phyloP scores from a whole-genome alignment of 1,284 basidiomycete genomes.

The Rhodotorula mucilaginosa region DNA sequence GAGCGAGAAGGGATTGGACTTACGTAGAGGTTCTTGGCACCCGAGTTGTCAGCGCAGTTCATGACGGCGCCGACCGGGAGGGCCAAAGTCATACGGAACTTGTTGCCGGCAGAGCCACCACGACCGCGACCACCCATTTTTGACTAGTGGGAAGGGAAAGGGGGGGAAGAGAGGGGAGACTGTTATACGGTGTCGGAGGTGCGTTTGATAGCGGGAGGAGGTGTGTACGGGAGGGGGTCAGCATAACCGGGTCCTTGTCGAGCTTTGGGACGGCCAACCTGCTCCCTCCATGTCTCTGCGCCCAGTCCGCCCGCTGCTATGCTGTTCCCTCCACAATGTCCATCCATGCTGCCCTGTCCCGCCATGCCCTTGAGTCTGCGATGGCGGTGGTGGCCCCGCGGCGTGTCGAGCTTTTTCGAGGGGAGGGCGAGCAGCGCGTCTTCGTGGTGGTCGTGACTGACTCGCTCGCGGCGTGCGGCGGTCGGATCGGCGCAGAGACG shows the following conservation, averaged over 20 bases:
- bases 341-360: neutral
- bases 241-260: constrained; percentile 8
- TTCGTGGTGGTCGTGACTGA: neutral
- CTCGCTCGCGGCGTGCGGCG: neutral
- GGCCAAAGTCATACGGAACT: constrained; percentile 94
- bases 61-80: constrained; percentile 92
- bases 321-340: no score
- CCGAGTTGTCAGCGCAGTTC: constrained; percentile 99
- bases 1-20: neutral
- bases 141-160: constrained; percentile 27
- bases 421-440: neutral
- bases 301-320: no score
- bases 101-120: constrained; percentile 68
- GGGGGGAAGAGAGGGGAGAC: constrained; percentile 8
- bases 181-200: neutral
- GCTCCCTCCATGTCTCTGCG: neutral
- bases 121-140: constrained; percentile 44
- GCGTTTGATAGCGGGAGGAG: neutral
- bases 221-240: neutral
- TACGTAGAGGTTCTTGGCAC: constrained; percentile 86
- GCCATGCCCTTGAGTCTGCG: neutral
- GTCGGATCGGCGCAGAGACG: neutral
- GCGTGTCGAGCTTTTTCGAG: neutral
- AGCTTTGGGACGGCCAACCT: constrained; percentile 1
- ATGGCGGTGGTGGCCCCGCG: neutral